Evolutionary conservation across 805 yeast species (phyloP), one percentile per base, ranked within the genome.

Genomic region (Yarrowia sp.): DNA sequence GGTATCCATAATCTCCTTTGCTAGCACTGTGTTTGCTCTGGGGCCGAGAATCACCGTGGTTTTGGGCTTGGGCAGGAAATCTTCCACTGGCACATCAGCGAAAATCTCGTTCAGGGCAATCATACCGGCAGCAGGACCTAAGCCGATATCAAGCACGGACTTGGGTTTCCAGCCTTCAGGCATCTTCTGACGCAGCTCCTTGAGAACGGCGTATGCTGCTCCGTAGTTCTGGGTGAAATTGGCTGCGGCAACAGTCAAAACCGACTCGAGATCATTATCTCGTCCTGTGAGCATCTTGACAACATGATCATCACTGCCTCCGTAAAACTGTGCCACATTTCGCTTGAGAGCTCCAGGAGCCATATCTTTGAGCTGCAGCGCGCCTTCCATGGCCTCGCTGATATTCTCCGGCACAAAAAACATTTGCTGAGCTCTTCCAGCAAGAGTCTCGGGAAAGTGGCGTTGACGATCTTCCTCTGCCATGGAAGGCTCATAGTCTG

Each of bases 111-210:
- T 90, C 62, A 92, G 78, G 0, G 96, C 98, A 14, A 92, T 76
- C 79, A 95, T 85, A 1, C 98, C 98, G 0, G 96, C 87, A 1
- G 91, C 93, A 0, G 99, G 98, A 0, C 99, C 98, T 72, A 82
- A 86, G 0, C 97, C 93, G 13, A 90, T 83, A 71, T 90, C 96
- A 58, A 95, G 78, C 0, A 95, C 83, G 5, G 83, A 78, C 33
- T 81, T 71, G 0, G 98, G 98, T 22, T 74, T 74, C 77, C 91
- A 89, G 0, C 67, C 55, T 0, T 77, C 77, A 7, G 72, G 75
- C 18, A 81, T 74, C 44, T 92, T 78, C 48, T 80, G 79, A 68
- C 83, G 79, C 39, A 92, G 76, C 69, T 93, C 98, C 32, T 74
- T 72, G 42, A 95, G 75, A 0, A 86, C 89, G 68, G 86, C 89